Percentiles rank a stretch among this genome's conserved stretches.
phyloP scores from a whole-genome alignment of 495 filamentous ascomycete species.

The Lasiosphaeria ovina region DNA sequence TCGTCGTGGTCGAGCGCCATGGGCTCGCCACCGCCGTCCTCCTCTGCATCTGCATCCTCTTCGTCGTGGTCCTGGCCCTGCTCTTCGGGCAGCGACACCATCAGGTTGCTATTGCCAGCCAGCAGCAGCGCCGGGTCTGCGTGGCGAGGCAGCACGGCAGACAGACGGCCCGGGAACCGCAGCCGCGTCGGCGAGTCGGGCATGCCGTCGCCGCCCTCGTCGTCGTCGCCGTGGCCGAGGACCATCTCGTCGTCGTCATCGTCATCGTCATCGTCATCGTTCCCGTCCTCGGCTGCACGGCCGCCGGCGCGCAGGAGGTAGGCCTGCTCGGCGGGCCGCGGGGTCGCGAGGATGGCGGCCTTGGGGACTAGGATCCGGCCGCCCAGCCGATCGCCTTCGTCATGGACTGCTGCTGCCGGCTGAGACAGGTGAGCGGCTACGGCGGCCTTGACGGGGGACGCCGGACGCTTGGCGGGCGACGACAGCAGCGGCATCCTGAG shows the following conservation, averaged over 20 bases:
- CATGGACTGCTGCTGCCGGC: not conserved
- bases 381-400: slow-evolving; percentile 7
- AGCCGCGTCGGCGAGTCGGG: slow-evolving; percentile 35
- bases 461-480: slow-evolving; percentile 49
- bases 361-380: slow-evolving; percentile 21
- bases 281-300: slow-evolving; percentile 6
- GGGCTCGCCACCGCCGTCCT: slow-evolving; percentile 15
- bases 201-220: slow-evolving; percentile 13
- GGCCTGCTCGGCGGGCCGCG: slow-evolving; percentile 27
- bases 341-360: slow-evolving; percentile 40
- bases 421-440: not conserved
- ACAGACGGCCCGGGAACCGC: slow-evolving; percentile 50
- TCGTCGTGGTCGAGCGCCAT: not conserved
- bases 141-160: slow-evolving; percentile 49
- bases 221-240: slow-evolving; percentile 6
- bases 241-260: slow-evolving; percentile 13
- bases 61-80: not conserved
- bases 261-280: slow-evolving; percentile 15
- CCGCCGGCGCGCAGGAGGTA: not conserved
- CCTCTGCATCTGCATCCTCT: slow-evolving; percentile 34
- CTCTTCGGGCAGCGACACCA: slow-evolving; percentile 17
- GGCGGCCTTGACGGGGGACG: slow-evolving; percentile 38
- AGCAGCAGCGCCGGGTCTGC: slow-evolving; percentile 41
- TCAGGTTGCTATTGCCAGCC: slow-evolving; percentile 14
- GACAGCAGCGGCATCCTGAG: slow-evolving; percentile 44